phyloP scores from a whole-genome alignment of 2,329 filamentous ascomycete species.

The Aspergillus oerlinghausenensis region DNA sequence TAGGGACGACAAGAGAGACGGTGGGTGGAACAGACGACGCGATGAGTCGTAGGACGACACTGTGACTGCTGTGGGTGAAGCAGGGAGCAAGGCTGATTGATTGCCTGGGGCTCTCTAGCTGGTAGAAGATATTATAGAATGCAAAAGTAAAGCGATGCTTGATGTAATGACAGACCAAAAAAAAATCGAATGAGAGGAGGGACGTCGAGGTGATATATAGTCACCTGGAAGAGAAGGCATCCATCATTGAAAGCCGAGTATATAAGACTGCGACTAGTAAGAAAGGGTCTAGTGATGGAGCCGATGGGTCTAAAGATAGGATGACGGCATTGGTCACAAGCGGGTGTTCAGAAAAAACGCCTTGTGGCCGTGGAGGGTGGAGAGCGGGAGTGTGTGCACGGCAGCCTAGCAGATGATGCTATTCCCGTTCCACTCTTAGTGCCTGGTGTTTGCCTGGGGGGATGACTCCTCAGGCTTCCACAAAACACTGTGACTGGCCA shows the following conservation, averaged over 20 bases:
- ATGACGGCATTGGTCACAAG: slow-evolving; percentile 20
- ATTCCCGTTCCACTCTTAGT: neutral
- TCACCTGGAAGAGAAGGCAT: slow-evolving; percentile 7
- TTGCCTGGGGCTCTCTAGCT: neutral
- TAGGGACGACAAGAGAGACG: slow-evolving; percentile 12
- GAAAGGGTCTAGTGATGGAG: neutral
- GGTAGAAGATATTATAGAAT: neutral
- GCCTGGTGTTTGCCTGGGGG: neutral
- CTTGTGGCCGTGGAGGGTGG: neutral
- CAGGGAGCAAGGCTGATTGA: neutral
- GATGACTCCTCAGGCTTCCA: slow-evolving; percentile 10
- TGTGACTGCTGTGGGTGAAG: slow-evolving; percentile 17
- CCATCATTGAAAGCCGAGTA: slow-evolving; percentile 5
- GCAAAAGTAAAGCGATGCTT: neutral
- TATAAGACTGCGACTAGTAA: neutral
- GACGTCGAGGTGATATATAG: slow-evolving; percentile 3
- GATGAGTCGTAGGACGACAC: slow-evolving; percentile 26
- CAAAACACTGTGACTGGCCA: neutral
- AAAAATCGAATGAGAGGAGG: neutral
- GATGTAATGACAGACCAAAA: neutral
- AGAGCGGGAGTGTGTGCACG: neutral
- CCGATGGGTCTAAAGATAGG: slow-evolving; percentile 1
- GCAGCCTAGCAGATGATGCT: slow-evolving; percentile 7
- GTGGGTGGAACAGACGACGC: slow-evolving; percentile 19
- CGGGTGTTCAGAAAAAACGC: neutral